Conservation (phyloP, 2,329 filamentous ascomycete species). For the Xylaria sp. region DNA sequence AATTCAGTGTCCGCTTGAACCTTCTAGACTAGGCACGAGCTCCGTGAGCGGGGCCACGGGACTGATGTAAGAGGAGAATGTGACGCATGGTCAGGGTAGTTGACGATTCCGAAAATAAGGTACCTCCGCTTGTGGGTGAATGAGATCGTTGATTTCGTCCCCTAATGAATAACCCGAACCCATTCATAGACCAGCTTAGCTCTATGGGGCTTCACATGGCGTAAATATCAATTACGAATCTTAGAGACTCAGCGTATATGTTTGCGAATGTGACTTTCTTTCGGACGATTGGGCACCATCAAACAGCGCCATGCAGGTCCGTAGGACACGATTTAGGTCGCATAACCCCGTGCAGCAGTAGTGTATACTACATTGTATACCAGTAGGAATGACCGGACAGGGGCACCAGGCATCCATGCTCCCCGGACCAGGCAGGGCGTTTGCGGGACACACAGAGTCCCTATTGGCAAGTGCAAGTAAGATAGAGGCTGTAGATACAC, state of each 20-base stretch:
- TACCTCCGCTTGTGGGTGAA: not conserved
- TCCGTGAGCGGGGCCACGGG: constrained; percentile 19
- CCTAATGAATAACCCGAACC: constrained; percentile 11
- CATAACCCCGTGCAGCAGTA: constrained; percentile 45
- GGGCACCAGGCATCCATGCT: constrained; percentile 36
- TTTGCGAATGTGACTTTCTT: constrained; percentile 18
- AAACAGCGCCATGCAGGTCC: constrained; percentile 42
- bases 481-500: constrained; percentile 28
- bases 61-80: constrained; percentile 19
- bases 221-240: not conserved
- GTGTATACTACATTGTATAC: constrained; percentile 4
- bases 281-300: constrained; percentile 32
- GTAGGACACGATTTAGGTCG: constrained; percentile 48
- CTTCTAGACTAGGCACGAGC: constrained; percentile 23
- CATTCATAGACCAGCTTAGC: not conserved
- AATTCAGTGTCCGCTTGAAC: constrained; percentile 23
- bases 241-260: not conserved
- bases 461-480: constrained; percentile 34
- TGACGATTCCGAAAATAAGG: constrained; percentile 8
- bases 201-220: not conserved
- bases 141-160: not conserved
- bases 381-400: not conserved
- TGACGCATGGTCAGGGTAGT: constrained; percentile 20
- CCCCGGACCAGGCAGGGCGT: constrained; percentile 29
- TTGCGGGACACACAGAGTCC: constrained; percentile 41